These are phyloP conservation scores for Datisca glomerata DNA, from an alignment of 306 rosid species.

Conservation along the genomic window DNA sequence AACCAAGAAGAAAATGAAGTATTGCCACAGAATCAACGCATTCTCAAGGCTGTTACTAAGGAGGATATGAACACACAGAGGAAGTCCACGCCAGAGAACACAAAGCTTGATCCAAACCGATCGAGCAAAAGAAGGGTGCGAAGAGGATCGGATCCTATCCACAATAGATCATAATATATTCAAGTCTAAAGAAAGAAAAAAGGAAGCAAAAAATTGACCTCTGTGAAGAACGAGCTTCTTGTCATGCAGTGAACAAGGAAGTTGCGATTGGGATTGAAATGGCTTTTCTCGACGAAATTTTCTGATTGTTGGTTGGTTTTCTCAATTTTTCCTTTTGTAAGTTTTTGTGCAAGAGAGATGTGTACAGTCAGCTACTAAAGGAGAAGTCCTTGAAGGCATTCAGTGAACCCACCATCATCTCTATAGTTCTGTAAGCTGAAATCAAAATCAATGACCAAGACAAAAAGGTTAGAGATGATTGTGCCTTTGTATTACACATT, in stretches of 20 bases:
- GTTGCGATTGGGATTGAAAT: no score
- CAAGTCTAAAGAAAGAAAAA: constrained; percentile 16
- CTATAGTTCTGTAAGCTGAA: constrained; percentile 5
- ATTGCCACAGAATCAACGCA: constrained; percentile 27
- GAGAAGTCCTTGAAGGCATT: constrained; percentile 19
- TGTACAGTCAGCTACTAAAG: constrained; percentile 43
- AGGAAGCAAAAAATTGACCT: constrained; percentile 25
- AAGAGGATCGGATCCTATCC: constrained; percentile 94
- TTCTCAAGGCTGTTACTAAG: constrained; percentile 16
- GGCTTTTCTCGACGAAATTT: constrained; percentile 25
- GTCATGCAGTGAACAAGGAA: constrained; percentile 30
- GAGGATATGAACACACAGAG: constrained; percentile 29
- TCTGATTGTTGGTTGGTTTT: constrained; percentile 15
- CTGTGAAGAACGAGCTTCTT: constrained; percentile 13
- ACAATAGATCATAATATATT: constrained; percentile 45
- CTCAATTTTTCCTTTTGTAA: constrained; percentile 10
- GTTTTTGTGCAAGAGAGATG: constrained; percentile 25
- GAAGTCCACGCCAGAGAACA: constrained; percentile 26
- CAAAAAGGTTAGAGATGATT: constrained; percentile 16
- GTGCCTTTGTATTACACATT: no score
- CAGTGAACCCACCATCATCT: constrained; percentile 26
- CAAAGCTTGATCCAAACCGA: constrained; percentile 47
- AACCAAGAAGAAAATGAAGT: constrained; percentile 23
- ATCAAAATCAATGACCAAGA: constrained; percentile 9
- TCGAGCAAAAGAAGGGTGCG: constrained; percentile 74